These are phyloP conservation scores for Beta macrorhiza DNA, from an alignment of 179 eudicot species.

Conservation along the genomic window DNA sequence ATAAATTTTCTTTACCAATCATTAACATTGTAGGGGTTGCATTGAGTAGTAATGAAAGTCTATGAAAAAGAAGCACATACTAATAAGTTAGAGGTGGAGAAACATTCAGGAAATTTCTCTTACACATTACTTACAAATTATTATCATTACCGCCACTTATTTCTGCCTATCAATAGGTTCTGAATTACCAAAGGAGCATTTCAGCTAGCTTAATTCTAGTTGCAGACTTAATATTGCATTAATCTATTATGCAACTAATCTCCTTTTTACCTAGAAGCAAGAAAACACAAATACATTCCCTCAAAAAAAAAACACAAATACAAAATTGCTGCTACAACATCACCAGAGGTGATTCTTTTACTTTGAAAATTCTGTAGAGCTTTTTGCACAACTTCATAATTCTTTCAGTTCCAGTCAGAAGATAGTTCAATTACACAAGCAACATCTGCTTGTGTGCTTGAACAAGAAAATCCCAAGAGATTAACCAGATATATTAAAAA, in stretches of 20 bases:
- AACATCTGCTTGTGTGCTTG: background rate
- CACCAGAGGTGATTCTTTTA: background rate
- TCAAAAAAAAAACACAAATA: background rate
- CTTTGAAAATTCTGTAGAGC: background rate
- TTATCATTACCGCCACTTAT: background rate
- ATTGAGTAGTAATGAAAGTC: background rate
- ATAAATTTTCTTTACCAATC: background rate
- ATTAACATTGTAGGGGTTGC: background rate
- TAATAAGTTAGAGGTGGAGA: background rate
- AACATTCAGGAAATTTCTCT: background rate
- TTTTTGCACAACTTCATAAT: background rate
- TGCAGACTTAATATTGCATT: background rate
- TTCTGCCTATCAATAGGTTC: background rate
- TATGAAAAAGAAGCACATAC: background rate
- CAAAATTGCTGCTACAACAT: background rate
- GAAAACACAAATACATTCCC: background rate
- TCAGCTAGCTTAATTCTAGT: background rate
- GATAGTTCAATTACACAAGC: too few relatives aligned
- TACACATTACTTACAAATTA: background rate
- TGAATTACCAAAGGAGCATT: background rate
- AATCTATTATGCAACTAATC: background rate
- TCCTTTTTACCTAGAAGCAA: background rate
- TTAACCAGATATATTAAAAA: background rate
- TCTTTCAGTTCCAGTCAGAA: background rate
- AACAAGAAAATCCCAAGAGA: background rate